Percentiles rank a stretch among this genome's conserved stretches.
Evolutionary conservation across 2,329 filamentous ascomycete genomes (phyloP).

Genomic region (Aureobasidium uvarum): DNA sequence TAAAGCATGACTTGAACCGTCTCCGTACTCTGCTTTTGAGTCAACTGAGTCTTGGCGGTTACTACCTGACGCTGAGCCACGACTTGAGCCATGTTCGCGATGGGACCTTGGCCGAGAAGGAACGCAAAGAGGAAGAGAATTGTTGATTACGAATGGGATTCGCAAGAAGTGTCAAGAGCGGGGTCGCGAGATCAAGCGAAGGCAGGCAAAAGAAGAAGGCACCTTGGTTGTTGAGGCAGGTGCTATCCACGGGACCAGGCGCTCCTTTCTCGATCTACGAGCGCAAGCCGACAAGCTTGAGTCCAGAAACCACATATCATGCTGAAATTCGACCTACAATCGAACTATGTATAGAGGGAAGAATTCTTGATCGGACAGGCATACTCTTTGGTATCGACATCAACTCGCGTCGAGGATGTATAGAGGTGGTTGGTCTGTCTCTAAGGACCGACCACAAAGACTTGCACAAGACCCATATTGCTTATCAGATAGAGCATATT

Average conservation of each 20-base stretch:
- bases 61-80: neutral
- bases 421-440: neutral
- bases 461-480: neutral
- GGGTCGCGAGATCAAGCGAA: neutral
- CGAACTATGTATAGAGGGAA: neutral
- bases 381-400: neutral
- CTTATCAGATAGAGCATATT: neutral
- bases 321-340: neutral
- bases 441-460: neutral
- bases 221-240: neutral
- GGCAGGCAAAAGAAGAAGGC: neutral
- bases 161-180: neutral
- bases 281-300: neutral
- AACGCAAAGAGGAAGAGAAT: neutral
- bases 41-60: conserved; percentile 1
- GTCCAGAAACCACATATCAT: neutral
- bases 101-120: neutral
- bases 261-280: neutral
- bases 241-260: neutral
- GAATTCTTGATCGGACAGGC: neutral
- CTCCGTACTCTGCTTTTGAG: conserved; percentile 22
- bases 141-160: too few species aligned
- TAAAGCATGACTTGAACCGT: conserved; percentile 25
- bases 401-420: neutral
- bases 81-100: conserved; percentile 6